Conservation (phyloP, 2,329 filamentous ascomycete genomes). For the Fusarium xyrophilum region DNA sequence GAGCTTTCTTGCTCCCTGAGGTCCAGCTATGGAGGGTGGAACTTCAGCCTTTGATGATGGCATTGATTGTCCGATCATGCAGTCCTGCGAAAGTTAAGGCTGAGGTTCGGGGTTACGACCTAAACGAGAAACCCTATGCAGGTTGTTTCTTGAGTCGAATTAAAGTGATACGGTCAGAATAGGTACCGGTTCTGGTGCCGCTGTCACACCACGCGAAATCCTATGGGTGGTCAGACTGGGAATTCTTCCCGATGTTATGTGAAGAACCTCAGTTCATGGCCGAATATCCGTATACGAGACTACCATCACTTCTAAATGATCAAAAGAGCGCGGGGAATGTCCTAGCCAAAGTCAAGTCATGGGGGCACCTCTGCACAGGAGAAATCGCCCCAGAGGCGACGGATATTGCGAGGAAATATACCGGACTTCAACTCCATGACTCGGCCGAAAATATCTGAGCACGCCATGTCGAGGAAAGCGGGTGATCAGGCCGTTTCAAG, state of each 20-base stretch:
- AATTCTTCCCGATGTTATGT: background rate
- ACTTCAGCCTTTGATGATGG: background rate
- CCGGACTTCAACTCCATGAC: background rate
- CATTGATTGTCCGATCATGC: conserved; percentile 5
- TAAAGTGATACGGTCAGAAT: background rate
- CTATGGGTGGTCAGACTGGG: background rate
- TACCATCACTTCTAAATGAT: background rate
- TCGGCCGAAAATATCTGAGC: conserved; percentile 27
- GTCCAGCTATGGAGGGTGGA: background rate
- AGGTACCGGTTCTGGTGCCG: background rate
- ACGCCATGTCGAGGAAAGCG: background rate
- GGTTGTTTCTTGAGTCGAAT: background rate
- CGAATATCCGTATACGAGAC: background rate
- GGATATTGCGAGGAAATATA: conserved; percentile 24
- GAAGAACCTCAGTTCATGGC: background rate
- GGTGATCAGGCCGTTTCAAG: background rate
- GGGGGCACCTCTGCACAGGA: background rate
- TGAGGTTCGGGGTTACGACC: background rate
- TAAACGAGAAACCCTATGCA: background rate
- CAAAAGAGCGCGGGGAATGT: background rate
- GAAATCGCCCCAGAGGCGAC: conserved; percentile 6
- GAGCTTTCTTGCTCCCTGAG: background rate
- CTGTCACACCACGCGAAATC: background rate
- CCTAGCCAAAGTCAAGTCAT: background rate
- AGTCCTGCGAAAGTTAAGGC: background rate